Base-by-base conservation (phyloP, 352 stramenopile genomes). In the Phytophthora pistaciae region DNA sequence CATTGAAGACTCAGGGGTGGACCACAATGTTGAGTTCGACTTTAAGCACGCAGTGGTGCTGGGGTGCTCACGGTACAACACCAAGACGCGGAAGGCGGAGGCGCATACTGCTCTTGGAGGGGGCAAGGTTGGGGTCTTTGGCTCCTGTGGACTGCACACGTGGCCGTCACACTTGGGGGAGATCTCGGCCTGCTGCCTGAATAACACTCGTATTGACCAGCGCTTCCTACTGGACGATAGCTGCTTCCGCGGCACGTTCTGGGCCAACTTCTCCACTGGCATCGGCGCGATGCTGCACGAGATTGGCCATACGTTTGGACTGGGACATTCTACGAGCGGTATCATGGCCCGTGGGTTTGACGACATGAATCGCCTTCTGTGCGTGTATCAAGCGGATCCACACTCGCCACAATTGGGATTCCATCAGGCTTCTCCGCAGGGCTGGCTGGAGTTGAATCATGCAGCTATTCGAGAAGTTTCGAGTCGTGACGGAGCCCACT, bases 331-430 rank as follows among this genome's bases (percentile, higher is more conserved):
- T 0, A 75, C 72, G 5, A 85, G 71, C 25, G 85, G 85, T 8
- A 90, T 93, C 64, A 93, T 93, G 85, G 75, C 74, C 16, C 75
- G 83, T 27, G 87, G 87, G 10, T 94, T 94, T 73, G 83, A 92
- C 50, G 85, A 94, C 33, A 87, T 92, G 82, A 92, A 92, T 55
- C 78, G 72, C 6, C 49, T 93, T 23, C 74, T 91, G 31, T 83
- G 76, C 18, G 74, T 82, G 13, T 88, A 82, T 44, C 58, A 86
- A 56, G 68, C 77, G 11, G 68, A 78, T 7, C 48, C 77, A 3
- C 58, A 62, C 5, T 78, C 71, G n/a, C 23, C 56, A 4, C 49
- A 57, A 27, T 50, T 72, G 48, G 56, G 60, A 3, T 78, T 77
- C 21, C 23, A 62, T 49, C 52, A 29, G 23, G 38, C 62, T 5